Evolutionary conservation across 192 early-diverging fungal species (phyloP).

Genomic region (Gryganskiella cystojenkinii): DNA sequence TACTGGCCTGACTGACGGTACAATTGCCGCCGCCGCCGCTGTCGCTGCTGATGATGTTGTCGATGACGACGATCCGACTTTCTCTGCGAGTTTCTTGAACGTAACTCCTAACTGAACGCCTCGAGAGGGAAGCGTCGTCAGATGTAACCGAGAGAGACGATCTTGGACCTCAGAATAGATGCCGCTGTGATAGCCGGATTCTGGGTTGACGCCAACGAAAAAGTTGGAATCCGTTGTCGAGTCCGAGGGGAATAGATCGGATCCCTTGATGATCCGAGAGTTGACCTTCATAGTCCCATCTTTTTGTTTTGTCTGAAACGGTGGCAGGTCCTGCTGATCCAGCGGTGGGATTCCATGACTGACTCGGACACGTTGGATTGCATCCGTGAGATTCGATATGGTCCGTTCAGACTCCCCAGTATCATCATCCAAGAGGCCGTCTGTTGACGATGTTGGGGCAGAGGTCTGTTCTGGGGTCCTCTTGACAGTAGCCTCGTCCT

Average conservation of each 20-base stretch:
- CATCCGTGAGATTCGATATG: slow-evolving; percentile 6
- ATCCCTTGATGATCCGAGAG: slow-evolving; percentile 8
- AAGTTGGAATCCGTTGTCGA: slow-evolving; percentile 2
- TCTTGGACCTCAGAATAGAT: slow-evolving; percentile 29
- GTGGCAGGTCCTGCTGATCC: slow-evolving; percentile 33
- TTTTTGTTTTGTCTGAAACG: neutral
- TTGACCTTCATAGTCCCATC: slow-evolving; percentile 23
- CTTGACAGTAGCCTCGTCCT: neutral
- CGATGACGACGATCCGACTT: neutral
- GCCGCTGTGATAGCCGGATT: slow-evolving; percentile 37
- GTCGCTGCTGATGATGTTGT: neutral
- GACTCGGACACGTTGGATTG: slow-evolving; percentile 10
- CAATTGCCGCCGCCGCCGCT: neutral
- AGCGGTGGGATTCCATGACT: slow-evolving; percentile 26
- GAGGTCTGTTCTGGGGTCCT: neutral
- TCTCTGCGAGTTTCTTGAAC: slow-evolving; percentile 21
- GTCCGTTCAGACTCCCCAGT: neutral
- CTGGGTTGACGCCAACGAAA: slow-evolving; percentile 16
- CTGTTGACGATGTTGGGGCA: neutral
- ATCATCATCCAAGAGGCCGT: neutral
- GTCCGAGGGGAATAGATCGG: neutral
- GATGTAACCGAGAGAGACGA: slow-evolving; percentile 16
- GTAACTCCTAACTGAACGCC: slow-evolving; percentile 16
- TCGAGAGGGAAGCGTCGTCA: slow-evolving; percentile 13
- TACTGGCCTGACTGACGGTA: neutral